These are phyloP conservation scores for Fremontodendron californicum DNA, from an alignment of 345 rosid species.

Conservation along the genomic window DNA sequence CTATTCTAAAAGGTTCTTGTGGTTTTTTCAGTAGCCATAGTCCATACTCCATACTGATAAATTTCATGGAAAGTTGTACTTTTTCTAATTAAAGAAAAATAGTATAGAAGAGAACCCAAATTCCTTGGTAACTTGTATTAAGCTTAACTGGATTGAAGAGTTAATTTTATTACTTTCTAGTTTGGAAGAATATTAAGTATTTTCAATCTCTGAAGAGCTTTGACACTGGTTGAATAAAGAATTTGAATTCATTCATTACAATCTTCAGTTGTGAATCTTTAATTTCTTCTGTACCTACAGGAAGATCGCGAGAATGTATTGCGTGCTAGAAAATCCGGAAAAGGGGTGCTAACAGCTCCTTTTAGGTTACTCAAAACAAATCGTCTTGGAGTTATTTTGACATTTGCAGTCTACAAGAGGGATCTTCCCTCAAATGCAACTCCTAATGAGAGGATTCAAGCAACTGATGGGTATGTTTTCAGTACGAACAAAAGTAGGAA, in stretches of 20 bases:
- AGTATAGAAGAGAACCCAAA: not conserved
- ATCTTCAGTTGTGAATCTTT: constrained; percentile 11
- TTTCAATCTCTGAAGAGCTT: not conserved
- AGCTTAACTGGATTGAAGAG: not conserved
- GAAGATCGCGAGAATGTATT: constrained; percentile 91
- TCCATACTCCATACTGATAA: not conserved
- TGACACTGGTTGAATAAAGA: not conserved
- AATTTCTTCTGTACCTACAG: constrained; percentile 35
- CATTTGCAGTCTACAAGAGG: constrained; percentile 82
- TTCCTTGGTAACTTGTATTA: not conserved
- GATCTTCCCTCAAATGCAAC: constrained; percentile 81
- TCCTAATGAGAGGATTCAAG: constrained; percentile 74
- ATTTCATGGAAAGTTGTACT: not conserved
- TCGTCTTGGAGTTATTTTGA: constrained; percentile 92
- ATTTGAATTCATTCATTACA: not conserved
- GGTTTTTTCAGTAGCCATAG: not conserved
- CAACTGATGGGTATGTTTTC: constrained; percentile 72
- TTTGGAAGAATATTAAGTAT: not conserved
- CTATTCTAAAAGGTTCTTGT: constrained; percentile 8
- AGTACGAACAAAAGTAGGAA: constrained; percentile 6
- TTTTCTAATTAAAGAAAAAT: not conserved
- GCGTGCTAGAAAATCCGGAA: constrained; percentile 82
- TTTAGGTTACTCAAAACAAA: constrained; percentile 81
- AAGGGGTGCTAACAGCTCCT: constrained; percentile 96
- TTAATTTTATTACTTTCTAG: not conserved